A percentile compares a stretch with the other conserved stretches of the same genome.
phyloP scores from a whole-genome alignment of 1,139 yeast species.

The Candida albicans region DNA sequence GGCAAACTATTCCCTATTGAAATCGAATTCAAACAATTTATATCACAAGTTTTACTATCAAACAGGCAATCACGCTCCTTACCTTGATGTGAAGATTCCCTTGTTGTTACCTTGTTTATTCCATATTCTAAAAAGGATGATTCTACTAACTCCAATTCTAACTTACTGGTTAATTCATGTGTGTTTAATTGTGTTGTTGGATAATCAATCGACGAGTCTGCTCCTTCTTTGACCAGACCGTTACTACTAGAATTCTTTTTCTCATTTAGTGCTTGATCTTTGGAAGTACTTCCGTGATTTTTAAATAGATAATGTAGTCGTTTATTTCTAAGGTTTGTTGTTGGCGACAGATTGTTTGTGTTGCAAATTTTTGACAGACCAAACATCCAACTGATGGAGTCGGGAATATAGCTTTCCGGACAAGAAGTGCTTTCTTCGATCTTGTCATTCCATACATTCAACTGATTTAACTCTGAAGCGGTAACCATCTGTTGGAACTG shows the following conservation, averaged over 20 bases:
- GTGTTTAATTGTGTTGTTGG: constrained; percentile 12
- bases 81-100: background rate
- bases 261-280: background rate
- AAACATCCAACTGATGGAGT: constrained; percentile 12
- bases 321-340: constrained; percentile 10
- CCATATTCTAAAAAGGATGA: constrained; percentile 6
- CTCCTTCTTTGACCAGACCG: background rate
- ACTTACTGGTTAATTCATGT: constrained; percentile 14
- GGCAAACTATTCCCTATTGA: constrained; percentile 3
- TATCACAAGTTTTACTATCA: background rate
- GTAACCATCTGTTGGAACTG: constrained; percentile 11
- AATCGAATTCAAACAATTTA: background rate
- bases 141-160: constrained; percentile 11
- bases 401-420: constrained; percentile 3
- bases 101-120: background rate
- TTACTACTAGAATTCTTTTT: background rate
- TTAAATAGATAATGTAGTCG: constrained; percentile 9
- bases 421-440: constrained; percentile 4
- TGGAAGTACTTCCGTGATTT: background rate
- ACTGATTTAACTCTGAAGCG: constrained; percentile 10
- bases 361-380: constrained; percentile 1
- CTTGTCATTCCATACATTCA: constrained; percentile 8
- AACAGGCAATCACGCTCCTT: background rate
- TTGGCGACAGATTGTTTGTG: background rate
- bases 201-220: constrained; percentile 7